Base-by-base conservation (phyloP, 768 basidiomycete genomes). In the Galerina sulciceps region DNA sequence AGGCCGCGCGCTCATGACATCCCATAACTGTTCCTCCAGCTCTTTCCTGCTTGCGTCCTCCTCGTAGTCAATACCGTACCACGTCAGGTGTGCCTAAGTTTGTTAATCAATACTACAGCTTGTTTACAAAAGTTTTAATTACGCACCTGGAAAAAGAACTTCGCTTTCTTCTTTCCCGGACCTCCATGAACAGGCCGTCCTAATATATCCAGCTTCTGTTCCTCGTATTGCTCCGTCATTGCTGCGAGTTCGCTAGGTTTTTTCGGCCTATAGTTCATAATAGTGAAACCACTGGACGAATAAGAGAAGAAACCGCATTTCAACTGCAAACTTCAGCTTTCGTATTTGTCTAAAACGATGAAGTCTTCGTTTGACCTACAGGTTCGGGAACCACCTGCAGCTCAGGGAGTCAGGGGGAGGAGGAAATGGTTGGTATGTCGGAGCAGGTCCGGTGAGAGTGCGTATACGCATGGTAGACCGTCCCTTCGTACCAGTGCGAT, bases 221-320 rank as follows among this genome's bases (percentile, higher is more conserved):
- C 52, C 10, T 53, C 52, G 17, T 53, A 53, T 26, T 53, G 52
- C 38, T 43, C 52, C 15, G 40, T 22, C 1, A 53, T 53, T 6
- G 52, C 40, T 4, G 52, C 37, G 1, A 49, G 11, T 2, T 49
- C 47, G 47, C 47, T 49, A 26, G 47, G 47, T 22, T 26, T 23
- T 49, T 49, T 49, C 1, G 47, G 47, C 11, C 47, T 23, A 26
- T 49, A 49, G 13, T 31, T 31, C 47, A 34, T 49, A 10, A 49
- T 22, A 11, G 47, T 26, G 10, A 49, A 31, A 6, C 47, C 47
- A 2, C 26, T 49, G 6, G 47, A 49, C 1, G 47, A 49, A 31
- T 49, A 49, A 13, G 22, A 15, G 26, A 26, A 34, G 22, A 49
- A 11, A 10, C 35, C 47, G 18, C 18, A n/a, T 35, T 49, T 10